These are phyloP conservation scores for Serendipita sp. DNA, from an alignment of 1,284 basidiomycete species.

Conservation along the genomic window DNA sequence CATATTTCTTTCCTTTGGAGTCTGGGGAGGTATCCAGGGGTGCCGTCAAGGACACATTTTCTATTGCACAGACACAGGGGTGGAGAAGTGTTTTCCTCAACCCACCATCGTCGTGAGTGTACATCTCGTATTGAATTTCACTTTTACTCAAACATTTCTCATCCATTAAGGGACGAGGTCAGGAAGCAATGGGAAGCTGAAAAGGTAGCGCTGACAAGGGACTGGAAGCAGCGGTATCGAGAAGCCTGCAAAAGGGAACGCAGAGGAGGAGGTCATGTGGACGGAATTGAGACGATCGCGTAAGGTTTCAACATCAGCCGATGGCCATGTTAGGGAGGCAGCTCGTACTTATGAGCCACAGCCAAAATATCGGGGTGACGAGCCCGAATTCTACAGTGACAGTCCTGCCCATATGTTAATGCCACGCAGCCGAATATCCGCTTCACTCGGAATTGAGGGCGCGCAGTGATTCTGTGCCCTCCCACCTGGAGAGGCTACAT, in stretches of 20 bases:
- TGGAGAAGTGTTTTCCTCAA: slow-evolving; percentile 17
- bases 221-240: slow-evolving; percentile 66
- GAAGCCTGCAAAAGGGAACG: slow-evolving; percentile 35
- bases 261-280: not conserved
- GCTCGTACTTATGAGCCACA: too few relatives aligned
- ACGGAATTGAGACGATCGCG: not conserved
- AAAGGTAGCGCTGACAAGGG: slow-evolving; percentile 55
- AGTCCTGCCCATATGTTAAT: too few relatives aligned
- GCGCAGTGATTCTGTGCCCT: too few relatives aligned
- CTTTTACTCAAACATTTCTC: not conserved
- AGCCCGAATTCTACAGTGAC: too few relatives aligned
- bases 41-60: slow-evolving; percentile 28
- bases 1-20: slow-evolving; percentile 8
- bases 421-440: too few relatives aligned
- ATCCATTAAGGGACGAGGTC: slow-evolving; percentile 37
- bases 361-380: too few relatives aligned
- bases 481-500: too few relatives aligned
- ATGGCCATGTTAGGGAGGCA: too few relatives aligned
- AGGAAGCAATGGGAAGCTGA: slow-evolving; percentile 55
- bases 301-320: too few relatives aligned
- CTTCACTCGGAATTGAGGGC: too few relatives aligned
- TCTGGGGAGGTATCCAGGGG: not conserved
- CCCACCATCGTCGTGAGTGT: not conserved
- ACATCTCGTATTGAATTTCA: not conserved
- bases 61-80: slow-evolving; percentile 29